Base-by-base conservation (phyloP, 208 protist genomes). In the Wallacemonas sp. region DNA sequence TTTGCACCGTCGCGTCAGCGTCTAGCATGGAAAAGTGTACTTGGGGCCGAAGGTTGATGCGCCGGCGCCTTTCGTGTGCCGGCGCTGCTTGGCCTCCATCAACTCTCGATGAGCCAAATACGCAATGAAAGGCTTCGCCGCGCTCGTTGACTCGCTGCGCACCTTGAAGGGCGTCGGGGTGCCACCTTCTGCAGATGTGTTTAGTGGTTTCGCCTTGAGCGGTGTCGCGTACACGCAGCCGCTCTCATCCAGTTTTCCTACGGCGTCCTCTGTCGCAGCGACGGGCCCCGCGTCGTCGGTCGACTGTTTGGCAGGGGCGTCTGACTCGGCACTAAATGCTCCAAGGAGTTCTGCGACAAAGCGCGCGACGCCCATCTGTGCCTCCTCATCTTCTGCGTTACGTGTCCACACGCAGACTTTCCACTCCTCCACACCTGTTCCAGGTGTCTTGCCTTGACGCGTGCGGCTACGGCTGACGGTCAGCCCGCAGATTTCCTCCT, bases 401-500 rank as follows among this genome's bases (percentile, higher is more conserved):
- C 91, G 81, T 17, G 91, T 96, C 89, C 91, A 97, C 33, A 97
- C 52, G 55, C 81, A 88, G 21, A 96, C 55, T 57, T 92, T 92
- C 82, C 85, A 94, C 71, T 91, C 85, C 4, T 61, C 63, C 12
- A 61, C 36, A 22, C 34, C 50, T 13, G 55, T 37, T 9, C 48
- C 60, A 1, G 13, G 5, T 24, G 30, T 17, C 41, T 32, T 58
- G 19, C 50, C 50, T 19, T 13, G 29, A 19, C 50, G 50, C 1
- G 34, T 70, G 66, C 52, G 57, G 54, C 67, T 87, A 0, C 87
- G 75, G 50, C 78, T 85, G 27, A 95, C 74, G 30, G 82, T 86
- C 21, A 84, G 74, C 6, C 91, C 91, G 63, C 91, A 97, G 30
- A 97, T 82, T 50, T 97, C 87, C 63, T 89, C 87, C 70, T 93